Percentiles rank a stretch among this genome's conserved stretches.
phyloP scores from a whole-genome alignment of 768 basidiomycete genomes.

The Artomyces pyxidatus region DNA sequence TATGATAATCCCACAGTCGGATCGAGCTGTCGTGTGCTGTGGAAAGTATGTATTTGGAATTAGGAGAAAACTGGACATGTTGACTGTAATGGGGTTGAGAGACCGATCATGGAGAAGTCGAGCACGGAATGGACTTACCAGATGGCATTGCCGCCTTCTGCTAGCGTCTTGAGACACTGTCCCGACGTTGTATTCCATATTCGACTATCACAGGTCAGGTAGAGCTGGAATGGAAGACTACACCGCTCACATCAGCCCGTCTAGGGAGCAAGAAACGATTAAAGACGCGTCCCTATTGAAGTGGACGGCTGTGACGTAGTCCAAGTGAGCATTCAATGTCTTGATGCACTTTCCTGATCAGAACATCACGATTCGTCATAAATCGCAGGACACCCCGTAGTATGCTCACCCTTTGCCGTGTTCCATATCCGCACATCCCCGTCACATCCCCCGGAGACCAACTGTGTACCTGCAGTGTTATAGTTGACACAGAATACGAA shows the following conservation, averaged over 20 bases:
- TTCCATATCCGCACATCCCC: conserved; percentile 95
- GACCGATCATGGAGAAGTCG: background rate
- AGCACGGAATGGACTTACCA: conserved; percentile 40
- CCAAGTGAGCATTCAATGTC: conserved; percentile 85
- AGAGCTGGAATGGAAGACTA: conserved; percentile 1
- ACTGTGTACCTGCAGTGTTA: conserved; percentile 76
- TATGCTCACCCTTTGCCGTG: conserved; percentile 70
- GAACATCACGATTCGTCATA: too few relatives aligned
- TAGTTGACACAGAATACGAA: conserved; percentile 92
- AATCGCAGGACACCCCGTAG: too few relatives aligned
- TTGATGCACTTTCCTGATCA: conserved; percentile 70
- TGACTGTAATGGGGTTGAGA: conserved; percentile 40
- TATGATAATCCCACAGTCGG: conserved; percentile 93
- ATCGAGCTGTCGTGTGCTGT: conserved; percentile 91
- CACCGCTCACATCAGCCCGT: conserved; percentile 80
- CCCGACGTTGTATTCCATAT: conserved; percentile 92
- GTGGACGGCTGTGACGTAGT: conserved; percentile 90
- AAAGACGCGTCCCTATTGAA: conserved; percentile 90
- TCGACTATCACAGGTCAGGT: conserved; percentile 44
- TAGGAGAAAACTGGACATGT: conserved; percentile 91
- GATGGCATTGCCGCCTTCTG: conserved; percentile 81
- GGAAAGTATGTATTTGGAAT: conserved; percentile 90
- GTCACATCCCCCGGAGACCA: conserved; percentile 90
- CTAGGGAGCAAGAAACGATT: conserved; percentile 85
- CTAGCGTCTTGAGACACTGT: conserved; percentile 93